These are phyloP conservation scores for Diutina siamensis DNA, from an alignment of 1,139 yeast species.

Conservation along the genomic window DNA sequence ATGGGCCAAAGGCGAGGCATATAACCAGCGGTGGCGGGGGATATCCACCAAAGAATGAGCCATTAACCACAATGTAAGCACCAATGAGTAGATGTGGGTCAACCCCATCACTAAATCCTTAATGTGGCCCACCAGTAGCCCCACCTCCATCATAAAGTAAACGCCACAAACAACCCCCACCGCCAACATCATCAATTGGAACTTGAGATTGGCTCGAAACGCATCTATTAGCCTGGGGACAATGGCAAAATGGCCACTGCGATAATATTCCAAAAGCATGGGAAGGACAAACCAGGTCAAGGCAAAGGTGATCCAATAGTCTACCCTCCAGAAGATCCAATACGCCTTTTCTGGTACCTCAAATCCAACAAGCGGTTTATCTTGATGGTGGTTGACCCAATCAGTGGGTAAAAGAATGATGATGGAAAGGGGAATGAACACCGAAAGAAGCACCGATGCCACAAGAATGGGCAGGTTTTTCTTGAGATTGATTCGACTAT, in stretches of 20 bases:
- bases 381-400: conserved; percentile 2
- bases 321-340: conserved; percentile 52
- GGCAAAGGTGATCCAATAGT: conserved; percentile 71
- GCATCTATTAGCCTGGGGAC: conserved; percentile 43
- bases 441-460: background rate
- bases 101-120: conserved; percentile 64
- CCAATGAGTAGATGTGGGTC: conserved; percentile 69
- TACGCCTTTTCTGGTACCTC: conserved; percentile 32
- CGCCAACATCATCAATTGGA: conserved; percentile 46
- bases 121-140: conserved; percentile 45
- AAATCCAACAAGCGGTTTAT: conserved; percentile 15
- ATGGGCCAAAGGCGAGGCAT: conserved; percentile 29
- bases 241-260: conserved; percentile 53
- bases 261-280: conserved; percentile 56
- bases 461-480: background rate
- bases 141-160: conserved; percentile 51
- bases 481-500: background rate
- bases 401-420: background rate
- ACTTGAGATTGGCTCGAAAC: conserved; percentile 41
- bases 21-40: conserved; percentile 49
- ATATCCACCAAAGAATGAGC: conserved; percentile 68
- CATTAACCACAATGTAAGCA: conserved; percentile 73
- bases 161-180: conserved; percentile 44
- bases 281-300: conserved; percentile 72
- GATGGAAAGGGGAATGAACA: conserved; percentile 2